Base-by-base conservation (phyloP, 2,329 filamentous ascomycete species). In the Zasmidium citrigriseum region DNA sequence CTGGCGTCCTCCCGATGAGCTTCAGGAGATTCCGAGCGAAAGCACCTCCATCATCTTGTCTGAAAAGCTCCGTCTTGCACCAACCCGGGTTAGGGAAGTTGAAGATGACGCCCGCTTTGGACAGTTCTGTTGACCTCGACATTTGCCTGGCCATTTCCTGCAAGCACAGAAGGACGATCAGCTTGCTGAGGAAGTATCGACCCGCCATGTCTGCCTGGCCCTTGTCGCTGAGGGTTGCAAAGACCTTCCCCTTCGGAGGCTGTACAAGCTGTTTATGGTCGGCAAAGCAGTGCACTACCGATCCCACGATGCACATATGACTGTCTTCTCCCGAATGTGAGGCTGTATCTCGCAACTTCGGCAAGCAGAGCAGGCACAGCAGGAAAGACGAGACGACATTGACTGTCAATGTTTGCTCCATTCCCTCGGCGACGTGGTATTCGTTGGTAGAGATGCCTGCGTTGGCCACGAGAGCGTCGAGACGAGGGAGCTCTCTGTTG, bases 301-400 rank as follows among this genome's bases (percentile, higher is more conserved):
- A 76, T 3, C 72, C 71, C 1, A 78, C 71, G 52, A 80, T 70
- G 9, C 64, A 57, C 25, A 74, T 59, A 34, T 66, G 57, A 66
- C 56, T 65, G 58, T 70, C 60, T 67, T 24, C 53, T 61, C 25
- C 16, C 56, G 21, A 57, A 4, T 55, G 18, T n/a, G 27, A 58
- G 4, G 68, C 75, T n/a, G 75, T 79, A 10, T 73, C 69, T 47
- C 76, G 75, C 2, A 86, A 71, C 62, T 77, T 80, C 0, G 82
- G 83, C 22, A 85, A 58, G 1, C 84, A 46, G 0, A 82, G 70
- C 0, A 79, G 58, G 0, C 73, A 77, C 0, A 86, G 71, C 1
- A 85, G 65, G 23, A 84, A 75, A 0, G 80, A 82, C 9, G 72
- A 74, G 52, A 85, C 71, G 4, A 83, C 78, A 52, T 86, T 86